These are phyloP conservation scores for Aureobasidium sp. DNA, from an alignment of 2,329 filamentous ascomycete species.

Conservation along the genomic window DNA sequence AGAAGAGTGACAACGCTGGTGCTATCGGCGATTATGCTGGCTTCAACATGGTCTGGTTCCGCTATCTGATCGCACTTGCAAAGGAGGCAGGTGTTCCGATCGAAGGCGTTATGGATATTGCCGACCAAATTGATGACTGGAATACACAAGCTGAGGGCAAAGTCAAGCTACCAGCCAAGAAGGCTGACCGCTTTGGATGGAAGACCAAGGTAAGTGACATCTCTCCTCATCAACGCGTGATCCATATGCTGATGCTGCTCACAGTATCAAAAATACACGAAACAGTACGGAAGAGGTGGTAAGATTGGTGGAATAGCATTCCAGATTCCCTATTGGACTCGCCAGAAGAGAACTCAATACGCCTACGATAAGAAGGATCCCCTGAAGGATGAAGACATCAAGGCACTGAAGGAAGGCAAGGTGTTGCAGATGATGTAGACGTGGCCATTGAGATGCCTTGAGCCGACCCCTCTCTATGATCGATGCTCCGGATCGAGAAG, in stretches of 20 bases:
- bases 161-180: neutral
- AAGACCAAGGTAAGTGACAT: neutral
- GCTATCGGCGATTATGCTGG: neutral
- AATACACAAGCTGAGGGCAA: neutral
- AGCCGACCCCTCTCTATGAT: no score
- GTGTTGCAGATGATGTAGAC: slow-evolving; percentile 4
- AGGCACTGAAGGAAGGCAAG: slow-evolving; percentile 5
- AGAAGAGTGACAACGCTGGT: neutral
- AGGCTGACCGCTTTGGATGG: neutral
- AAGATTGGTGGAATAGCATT: neutral
- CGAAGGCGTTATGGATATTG: neutral
- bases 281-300: neutral
- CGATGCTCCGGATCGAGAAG: no score
- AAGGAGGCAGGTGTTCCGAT: neutral
- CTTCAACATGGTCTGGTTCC: neutral
- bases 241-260: neutral
- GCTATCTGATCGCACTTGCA: neutral
- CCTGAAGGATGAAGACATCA: neutral
- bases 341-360: neutral
- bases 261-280: neutral
- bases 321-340: neutral
- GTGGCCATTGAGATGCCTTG: no score
- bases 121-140: neutral
- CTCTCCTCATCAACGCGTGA: neutral
- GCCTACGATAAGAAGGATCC: neutral